phyloP scores from a whole-genome alignment of 495 filamentous ascomycete genomes.

The Jackrogersella minutella region DNA sequence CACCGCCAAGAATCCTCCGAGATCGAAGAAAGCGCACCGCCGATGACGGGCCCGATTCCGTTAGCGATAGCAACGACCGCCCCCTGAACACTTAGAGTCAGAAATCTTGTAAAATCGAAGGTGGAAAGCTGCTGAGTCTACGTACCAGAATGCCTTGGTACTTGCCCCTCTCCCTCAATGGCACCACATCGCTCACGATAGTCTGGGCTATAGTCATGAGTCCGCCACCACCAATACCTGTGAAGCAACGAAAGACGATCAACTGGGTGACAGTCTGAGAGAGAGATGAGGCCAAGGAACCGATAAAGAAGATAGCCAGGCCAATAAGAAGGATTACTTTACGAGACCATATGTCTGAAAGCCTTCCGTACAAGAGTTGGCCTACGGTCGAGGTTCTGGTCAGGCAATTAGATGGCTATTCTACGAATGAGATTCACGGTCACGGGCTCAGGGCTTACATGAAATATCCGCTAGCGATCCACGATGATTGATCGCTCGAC shows the following conservation, averaged over 20 bases:
- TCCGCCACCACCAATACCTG: constrained; percentile 64
- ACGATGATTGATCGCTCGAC: constrained; percentile 58
- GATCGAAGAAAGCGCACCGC: constrained; percentile 56
- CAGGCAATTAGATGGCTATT: background rate
- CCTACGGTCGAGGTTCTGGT: constrained; percentile 62
- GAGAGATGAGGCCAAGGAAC: constrained; percentile 61
- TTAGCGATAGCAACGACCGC: constrained; percentile 62
- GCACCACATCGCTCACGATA: constrained; percentile 65
- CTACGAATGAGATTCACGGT: background rate
- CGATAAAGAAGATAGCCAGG: constrained; percentile 62
- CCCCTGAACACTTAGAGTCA: constrained; percentile 42
- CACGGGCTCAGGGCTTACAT: constrained; percentile 48
- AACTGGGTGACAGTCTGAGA: constrained; percentile 61
- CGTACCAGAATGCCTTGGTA: constrained; percentile 65
- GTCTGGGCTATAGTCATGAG: constrained; percentile 62
- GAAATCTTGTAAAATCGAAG: background rate
- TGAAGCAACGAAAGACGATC: constrained; percentile 63
- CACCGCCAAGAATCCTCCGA: constrained; percentile 59
- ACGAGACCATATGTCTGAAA: constrained; percentile 67
- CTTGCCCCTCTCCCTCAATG: constrained; percentile 63
- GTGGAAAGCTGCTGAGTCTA: background rate
- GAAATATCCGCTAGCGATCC: constrained; percentile 65
- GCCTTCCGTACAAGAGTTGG: constrained; percentile 62
- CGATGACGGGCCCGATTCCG: constrained; percentile 63
- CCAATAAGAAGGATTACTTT: constrained; percentile 61